These are phyloP conservation scores for Microstegium vimineum DNA, from an alignment of 176 grass and related monocot genomes.

Conservation along the genomic window DNA sequence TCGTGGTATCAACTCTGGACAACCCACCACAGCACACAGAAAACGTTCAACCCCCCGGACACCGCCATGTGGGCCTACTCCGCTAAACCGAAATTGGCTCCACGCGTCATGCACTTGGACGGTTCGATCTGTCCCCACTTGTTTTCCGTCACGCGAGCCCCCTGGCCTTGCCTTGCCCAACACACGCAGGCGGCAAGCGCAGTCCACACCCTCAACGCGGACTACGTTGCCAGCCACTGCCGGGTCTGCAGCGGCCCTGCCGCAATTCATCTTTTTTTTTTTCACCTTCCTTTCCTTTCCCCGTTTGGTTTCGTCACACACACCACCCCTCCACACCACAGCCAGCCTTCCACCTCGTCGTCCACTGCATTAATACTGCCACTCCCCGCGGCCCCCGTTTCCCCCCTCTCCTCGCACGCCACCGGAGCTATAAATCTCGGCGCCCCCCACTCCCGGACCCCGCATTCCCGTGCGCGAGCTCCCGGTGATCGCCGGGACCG, in stretches of 20 bases:
- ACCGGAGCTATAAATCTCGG: constrained; percentile 46
- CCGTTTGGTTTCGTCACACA: constrained; percentile 30
- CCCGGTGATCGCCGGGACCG: constrained; percentile 35
- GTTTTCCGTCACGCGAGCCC: not conserved
- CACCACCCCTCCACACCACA: not conserved
- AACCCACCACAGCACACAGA: not conserved
- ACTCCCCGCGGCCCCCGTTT: not conserved
- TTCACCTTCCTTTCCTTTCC: not conserved
- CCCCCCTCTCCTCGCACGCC: not conserved
- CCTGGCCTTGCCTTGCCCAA: not conserved
- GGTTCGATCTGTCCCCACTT: no score
- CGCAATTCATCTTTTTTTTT: not conserved
- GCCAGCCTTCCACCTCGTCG: not conserved
- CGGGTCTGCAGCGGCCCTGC: not conserved
- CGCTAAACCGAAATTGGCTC: not conserved
- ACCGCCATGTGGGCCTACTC: not conserved
- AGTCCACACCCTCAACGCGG: not conserved
- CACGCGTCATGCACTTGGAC: not conserved
- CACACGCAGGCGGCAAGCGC: not conserved
- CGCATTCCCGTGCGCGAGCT: constrained; percentile 28
- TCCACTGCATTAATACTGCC: constrained; percentile 18
- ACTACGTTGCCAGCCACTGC: constrained; percentile 5
- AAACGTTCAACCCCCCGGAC: not conserved
- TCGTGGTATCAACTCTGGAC: not conserved
- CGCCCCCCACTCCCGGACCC: not conserved